phyloP scores from a whole-genome alignment of 2,329 filamentous ascomycete species.

The Decorospora gaudefroyi region DNA sequence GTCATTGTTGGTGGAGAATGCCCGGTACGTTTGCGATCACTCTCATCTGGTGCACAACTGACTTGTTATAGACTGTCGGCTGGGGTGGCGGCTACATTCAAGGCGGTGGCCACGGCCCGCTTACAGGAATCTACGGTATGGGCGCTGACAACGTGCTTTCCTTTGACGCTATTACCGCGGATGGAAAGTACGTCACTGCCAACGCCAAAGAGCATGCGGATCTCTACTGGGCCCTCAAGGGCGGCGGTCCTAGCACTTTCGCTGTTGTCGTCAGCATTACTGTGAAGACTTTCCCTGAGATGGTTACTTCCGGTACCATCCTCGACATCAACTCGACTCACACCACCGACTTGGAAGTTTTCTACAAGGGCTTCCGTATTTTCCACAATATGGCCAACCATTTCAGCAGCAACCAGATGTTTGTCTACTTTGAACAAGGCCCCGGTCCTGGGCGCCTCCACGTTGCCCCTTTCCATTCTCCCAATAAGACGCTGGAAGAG shows the following conservation, averaged over 20 bases:
- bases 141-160: constrained; percentile 47
- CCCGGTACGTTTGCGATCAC: constrained; percentile 26
- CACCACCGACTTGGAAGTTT: constrained; percentile 38
- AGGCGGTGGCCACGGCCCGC: constrained; percentile 52
- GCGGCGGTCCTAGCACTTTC: constrained; percentile 41
- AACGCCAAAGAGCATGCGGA: constrained; percentile 44
- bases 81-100: constrained; percentile 52
- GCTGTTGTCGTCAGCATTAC: constrained; percentile 41
- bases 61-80: constrained; percentile 39
- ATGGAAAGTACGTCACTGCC: constrained; percentile 41
- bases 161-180: constrained; percentile 47
- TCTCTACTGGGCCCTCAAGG: constrained; percentile 47
- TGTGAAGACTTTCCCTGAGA: constrained; percentile 42
- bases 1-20: constrained; percentile 48
- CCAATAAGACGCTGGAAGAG: constrained; percentile 38
- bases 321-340: constrained; percentile 46
- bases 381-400: constrained; percentile 45
- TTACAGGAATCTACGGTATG: constrained; percentile 47
- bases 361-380: constrained; percentile 37
- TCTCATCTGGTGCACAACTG: background rate
- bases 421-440: constrained; percentile 43
- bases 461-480: constrained; percentile 42
- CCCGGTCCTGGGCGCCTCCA: constrained; percentile 36
- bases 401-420: constrained; percentile 41
- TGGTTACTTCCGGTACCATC: constrained; percentile 40